Evolutionary conservation across 805 yeast genomes (phyloP), one percentile per base, ranked within the genome.

Genomic region (Crinitomyces ghanaensis): DNA sequence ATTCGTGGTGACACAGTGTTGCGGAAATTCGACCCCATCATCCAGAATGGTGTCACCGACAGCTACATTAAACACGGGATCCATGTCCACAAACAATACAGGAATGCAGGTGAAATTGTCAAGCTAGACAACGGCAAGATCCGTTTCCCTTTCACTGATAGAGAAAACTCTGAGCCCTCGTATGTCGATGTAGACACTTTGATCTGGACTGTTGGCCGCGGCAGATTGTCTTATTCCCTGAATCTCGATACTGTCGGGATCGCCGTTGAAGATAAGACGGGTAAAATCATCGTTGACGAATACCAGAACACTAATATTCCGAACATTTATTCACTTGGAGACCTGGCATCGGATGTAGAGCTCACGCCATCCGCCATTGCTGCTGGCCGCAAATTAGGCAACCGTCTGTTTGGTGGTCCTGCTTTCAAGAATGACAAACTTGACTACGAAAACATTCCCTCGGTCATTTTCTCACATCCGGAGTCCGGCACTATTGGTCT

Each of bases 291-390:
- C 32, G 94, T 74, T 23, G 94, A 91, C 56, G 95, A 84, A 60
- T 88, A 63, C 60, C 97, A 91, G 66, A 72, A 74, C 52, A 79
- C 96, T 6, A 65, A 72, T 32, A 70, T 79, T 43, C 63, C 71
- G 36, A 69, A 74, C 55, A 67, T 91, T 43, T 83, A 69, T 54
- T 78, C 98, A 2, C 63, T 91, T 29, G 99, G 99, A 51, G 99
- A 91, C 57, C 93, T 88, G 39, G 79, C 82, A 28, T 96, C 95
- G 41, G 75, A 80, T 19, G 79, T 82, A 28, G 97, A 91, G 64
- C 70, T 91, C 49, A 91, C 99, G 2, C 99, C 99, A 6, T 96
- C 85, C 28, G 98, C 98, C 24, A 91, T 91, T 62, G 96, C 98
- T 23, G 86, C 98, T 6, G 99, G 99, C 40, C 77, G 99, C 60